Conservation (phyloP, 73 alveolate genomes). For the Paramecium octaurelia region DNA sequence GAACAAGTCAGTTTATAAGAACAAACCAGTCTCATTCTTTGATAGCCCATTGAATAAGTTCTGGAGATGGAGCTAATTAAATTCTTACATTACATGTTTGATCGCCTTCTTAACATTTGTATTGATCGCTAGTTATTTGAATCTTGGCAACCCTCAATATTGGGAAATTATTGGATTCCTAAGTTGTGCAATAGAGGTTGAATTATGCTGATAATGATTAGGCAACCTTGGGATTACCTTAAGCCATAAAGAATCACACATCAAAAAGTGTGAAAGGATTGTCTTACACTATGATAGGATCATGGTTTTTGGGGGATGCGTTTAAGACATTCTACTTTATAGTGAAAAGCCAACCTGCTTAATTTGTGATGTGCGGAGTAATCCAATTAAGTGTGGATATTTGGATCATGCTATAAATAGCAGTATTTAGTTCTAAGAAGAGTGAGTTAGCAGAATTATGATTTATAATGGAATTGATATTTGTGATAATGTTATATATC, state of each 20-base stretch:
- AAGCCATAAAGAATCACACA: conserved; percentile 6
- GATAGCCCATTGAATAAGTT: not conserved
- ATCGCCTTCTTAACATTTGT: not conserved
- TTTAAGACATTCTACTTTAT: conserved; percentile 25
- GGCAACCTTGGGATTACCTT: conserved; percentile 15
- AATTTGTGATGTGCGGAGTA: conserved; percentile 42
- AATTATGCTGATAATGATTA: not conserved
- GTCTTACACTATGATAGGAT: not conserved
- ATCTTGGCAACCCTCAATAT: not conserved
- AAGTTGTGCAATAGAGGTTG: conserved; percentile 27
- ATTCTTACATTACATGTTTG: not conserved
- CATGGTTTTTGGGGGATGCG: conserved; percentile 30
- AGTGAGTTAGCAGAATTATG: not conserved
- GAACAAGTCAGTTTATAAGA: not conserved
- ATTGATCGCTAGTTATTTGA: not conserved
- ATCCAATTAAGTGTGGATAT: conserved; percentile 6
- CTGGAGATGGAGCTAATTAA: conserved; percentile 36
- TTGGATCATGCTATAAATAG: not conserved
- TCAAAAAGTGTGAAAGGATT: conserved; percentile 21
- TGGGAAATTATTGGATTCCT: conserved; percentile 34
- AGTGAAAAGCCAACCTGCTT: not conserved
- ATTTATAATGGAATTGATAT: not conserved
- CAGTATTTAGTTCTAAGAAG: not conserved
- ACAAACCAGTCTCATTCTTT: not conserved
- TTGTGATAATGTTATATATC: not conserved